Base-by-base conservation (phyloP, 768 basidiomycete genomes). In the Trametes cingulata region DNA sequence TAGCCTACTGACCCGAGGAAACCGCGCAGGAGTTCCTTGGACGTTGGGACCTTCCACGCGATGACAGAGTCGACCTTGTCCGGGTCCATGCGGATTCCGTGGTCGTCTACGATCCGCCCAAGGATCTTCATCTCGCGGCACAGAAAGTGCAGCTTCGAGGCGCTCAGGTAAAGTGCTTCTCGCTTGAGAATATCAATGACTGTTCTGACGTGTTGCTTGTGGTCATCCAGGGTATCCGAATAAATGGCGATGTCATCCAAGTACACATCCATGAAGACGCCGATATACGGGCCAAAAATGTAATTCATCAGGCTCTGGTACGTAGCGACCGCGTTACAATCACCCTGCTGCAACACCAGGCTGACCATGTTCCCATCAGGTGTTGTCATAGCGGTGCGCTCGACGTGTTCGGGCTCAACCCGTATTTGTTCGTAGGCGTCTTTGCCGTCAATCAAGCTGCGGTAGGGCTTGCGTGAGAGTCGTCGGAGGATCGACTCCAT, bases 81-180 rank as follows among this genome's bases (percentile, higher is more conserved):
- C 0, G 77, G 77, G 37, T 82, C 78, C 77, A 81, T 80, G 0
- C 51, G 49, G 20, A 82, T 78, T 0, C 80, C 78, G 0, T 73
- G n/a, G 17, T 75, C 68, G 20, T 74, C 70, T 1, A 82, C 57
- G 0, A 79, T 60, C 0, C 68, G 69, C 0, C 79, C 78, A 0
- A 80, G 58, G 24, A 68, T 45, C 24, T 66, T 67, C 55, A 71
- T 29, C 22, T 61, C 43, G 0, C 40, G 12, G 1, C 51, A 51
- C 13, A 70, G 63, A 51, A 72, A 68, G 12, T 70, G 61, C 8
- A 72, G 48, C 58, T 72, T 72, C 5, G 58, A 20, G 0, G 58
- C 43, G 15, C 62, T 62, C 3, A 71, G 57, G 56, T 56, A 72
- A n/a, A 73, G 40, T 57, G 52, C 19, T 24, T 65, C 65, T 0